Evolutionary conservation across 2,329 filamentous ascomycete species (phyloP), one percentile per base, ranked within the genome.

Genomic region (Penicillium occitanis): DNA sequence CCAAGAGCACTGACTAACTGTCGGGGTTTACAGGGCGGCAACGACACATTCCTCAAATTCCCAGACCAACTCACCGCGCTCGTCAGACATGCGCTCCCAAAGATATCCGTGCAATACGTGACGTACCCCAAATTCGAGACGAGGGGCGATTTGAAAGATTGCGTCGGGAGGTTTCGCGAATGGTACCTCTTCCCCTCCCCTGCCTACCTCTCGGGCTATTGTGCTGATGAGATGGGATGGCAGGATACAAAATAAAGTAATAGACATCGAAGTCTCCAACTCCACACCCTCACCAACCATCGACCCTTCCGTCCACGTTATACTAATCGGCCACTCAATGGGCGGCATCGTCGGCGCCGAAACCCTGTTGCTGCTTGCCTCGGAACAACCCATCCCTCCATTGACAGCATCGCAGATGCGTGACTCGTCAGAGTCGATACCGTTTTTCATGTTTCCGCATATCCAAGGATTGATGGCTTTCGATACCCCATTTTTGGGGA

Each of bases 271-370:
- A 79, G 93, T 97, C 66, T 88, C 86, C 33, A 90, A 91, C 71
- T 84, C 85, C 55, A 94, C 92, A 0, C 87, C 91, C 1, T 93
- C 90, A 5, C 93, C 93, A 0, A 96, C 91, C 0, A 85, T 96
- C 69, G 92, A 96, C 68, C 92, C 93, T 5, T 92, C 90, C 0
- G 92, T 97, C 22, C 89, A 88, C 73, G 90, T 91, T 33, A 85
- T 97, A 57, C 85, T 97, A 17, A 82, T 96, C 66, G 93, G 93
- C 28, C 93, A 97, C 77, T 93, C 90, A 8, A 97, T 91, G 91
- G 91, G 91, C 71, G 95, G 95, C 71, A 97, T 98, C 72, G 93
- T 98, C 57, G 94, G 92, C 11, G 94, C 93, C 40, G 95, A 98
- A 75, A 90, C 92, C 14, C 84, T 94, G 69, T 86, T 97, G 71